Base-by-base conservation (phyloP, 1,284 basidiomycete genomes). In the Ceratobasidium sp. region DNA sequence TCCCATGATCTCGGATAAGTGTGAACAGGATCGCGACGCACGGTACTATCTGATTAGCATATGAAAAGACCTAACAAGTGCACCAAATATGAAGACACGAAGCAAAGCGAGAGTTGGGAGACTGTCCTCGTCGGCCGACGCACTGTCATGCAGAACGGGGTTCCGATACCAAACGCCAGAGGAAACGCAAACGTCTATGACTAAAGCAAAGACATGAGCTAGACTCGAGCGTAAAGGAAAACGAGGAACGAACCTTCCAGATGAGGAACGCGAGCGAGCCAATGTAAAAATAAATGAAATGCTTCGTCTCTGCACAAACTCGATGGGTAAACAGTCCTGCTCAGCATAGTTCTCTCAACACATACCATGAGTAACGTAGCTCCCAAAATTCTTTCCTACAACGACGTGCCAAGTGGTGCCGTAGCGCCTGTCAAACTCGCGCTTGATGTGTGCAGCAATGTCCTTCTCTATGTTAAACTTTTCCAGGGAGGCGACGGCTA, bases 341-440 rank as follows among this genome's bases (percentile, higher is more conserved):
- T 69, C 45, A 48, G 65, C 31, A 59, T 45, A 11, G 36, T 41
- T 11, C 36, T 41, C 67, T 57, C 65, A n/a, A n/a, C 22, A 85
- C 93, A 82, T 79, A 98, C 96, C 96, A 81, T 98, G 97, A 41
- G 96, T 98, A 60, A 98, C 97, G 82, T 97, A 98, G 84, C 94
- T 96, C 60, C 96, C 96, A 89, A 96, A 97, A 86, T 97, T 96
- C 87, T 97, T 98, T 75, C 97, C 97, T 44, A 98, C 97, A 78
- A 99, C 95, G 81, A 95, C 94, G 83, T 99, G 97, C 97, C 97
- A 99, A 78, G 97, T 98, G 66, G 96, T 89, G 31, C 94, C 94
- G 80, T 95, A 92, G 83, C 92, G 87, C 84, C 90, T 87, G 87
- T 99, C 97, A 83, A 98, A 96, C 85, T 97, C 95, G 84, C 97